Percentiles rank a stretch among this genome's conserved stretches.
Evolutionary conservation across 2,329 filamentous ascomycete species (phyloP).

Genomic region (Plenodomus biglobosus): DNA sequence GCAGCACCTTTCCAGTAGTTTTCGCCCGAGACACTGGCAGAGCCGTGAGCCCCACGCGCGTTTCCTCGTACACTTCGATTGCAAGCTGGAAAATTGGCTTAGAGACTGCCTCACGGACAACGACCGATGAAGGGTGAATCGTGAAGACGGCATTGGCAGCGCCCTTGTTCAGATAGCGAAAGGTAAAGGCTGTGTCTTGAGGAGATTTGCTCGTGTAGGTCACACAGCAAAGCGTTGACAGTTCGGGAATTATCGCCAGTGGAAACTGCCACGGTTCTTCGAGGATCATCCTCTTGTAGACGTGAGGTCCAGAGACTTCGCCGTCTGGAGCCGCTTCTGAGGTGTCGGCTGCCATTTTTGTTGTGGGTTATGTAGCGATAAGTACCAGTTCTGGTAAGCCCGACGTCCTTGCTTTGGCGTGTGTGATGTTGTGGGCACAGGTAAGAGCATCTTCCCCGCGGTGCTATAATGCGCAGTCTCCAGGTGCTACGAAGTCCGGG

Average conservation of each 20-base stretch:
- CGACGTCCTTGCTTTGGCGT: not conserved
- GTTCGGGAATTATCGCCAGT: not conserved
- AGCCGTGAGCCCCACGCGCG: conserved; percentile 4
- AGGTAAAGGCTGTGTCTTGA: conserved; percentile 9
- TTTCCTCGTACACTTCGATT: conserved; percentile 17
- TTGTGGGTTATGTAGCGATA: too few relatives aligned
- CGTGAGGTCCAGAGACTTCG: too few relatives aligned
- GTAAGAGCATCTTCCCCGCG: not conserved
- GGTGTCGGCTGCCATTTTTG: not conserved
- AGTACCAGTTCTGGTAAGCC: too few relatives aligned
- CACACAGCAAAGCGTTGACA: conserved; percentile 17
- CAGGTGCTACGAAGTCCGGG: too few relatives aligned
- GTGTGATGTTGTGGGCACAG: not conserved
- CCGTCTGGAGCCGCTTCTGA: too few relatives aligned
- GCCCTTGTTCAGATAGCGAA: conserved; percentile 37
- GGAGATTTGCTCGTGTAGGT: too few relatives aligned
- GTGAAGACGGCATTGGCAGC: conserved; percentile 40
- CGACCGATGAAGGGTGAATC: conserved; percentile 18
- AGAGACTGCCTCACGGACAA: conserved; percentile 2
- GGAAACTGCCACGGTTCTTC: not conserved
- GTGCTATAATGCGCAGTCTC: not conserved
- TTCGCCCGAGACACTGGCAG: conserved; percentile 8
- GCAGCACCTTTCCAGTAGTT: conserved; percentile 28
- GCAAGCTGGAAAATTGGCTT: not conserved
- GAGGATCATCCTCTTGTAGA: not conserved